A percentile compares a stretch with the other conserved stretches of the same genome.
phyloP scores from a whole-genome alignment of 305 asterid species.

The Andrographis paniculata region DNA sequence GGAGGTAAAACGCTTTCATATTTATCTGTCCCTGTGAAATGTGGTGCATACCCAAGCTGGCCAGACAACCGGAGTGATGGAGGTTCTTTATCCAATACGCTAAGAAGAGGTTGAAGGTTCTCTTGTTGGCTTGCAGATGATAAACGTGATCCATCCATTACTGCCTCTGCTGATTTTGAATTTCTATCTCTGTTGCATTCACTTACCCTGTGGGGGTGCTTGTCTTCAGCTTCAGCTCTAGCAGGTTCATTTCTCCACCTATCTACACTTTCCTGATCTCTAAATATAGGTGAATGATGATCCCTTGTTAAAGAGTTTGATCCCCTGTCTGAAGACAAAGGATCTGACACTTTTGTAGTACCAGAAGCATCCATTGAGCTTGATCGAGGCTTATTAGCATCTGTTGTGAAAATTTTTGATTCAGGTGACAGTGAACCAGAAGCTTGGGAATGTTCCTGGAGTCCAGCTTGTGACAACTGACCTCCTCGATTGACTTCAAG shows the following conservation, averaged over 20 bases:
- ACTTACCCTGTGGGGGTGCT: slow-evolving; percentile 56
- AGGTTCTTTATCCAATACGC: slow-evolving; percentile 95
- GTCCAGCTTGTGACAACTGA: slow-evolving; percentile 41
- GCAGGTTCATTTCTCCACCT: slow-evolving; percentile 55
- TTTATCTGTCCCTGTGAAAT: slow-evolving; percentile 83
- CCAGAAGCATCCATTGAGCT: slow-evolving; percentile 50
- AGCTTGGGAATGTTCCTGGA: slow-evolving; percentile 54
- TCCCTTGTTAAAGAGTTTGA: slow-evolving; percentile 16
- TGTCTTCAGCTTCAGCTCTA: slow-evolving; percentile 49
- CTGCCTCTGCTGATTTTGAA: slow-evolving; percentile 46
- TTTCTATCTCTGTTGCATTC: slow-evolving; percentile 53
- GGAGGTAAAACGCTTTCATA: slow-evolving; percentile 85
- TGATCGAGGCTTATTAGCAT: slow-evolving; percentile 33
- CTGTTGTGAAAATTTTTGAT: slow-evolving; percentile 32
- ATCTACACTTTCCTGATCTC: slow-evolving; percentile 28
- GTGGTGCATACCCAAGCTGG: slow-evolving; percentile 90
- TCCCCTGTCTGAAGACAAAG: slow-evolving; percentile 32
- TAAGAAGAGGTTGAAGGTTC: slow-evolving; percentile 79
- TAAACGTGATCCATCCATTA: slow-evolving; percentile 50
- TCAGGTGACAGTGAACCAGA: slow-evolving; percentile 72
- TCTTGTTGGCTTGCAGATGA: slow-evolving; percentile 55
- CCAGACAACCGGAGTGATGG: slow-evolving; percentile 96
- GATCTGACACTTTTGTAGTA: slow-evolving; percentile 39
- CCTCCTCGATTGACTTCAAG: slow-evolving; percentile 62
- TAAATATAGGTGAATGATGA: slow-evolving; percentile 4